Evolutionary conservation across 2,329 filamentous ascomycete species (phyloP), one percentile per base, ranked within the genome.

Genomic region (Exophiala sp.): DNA sequence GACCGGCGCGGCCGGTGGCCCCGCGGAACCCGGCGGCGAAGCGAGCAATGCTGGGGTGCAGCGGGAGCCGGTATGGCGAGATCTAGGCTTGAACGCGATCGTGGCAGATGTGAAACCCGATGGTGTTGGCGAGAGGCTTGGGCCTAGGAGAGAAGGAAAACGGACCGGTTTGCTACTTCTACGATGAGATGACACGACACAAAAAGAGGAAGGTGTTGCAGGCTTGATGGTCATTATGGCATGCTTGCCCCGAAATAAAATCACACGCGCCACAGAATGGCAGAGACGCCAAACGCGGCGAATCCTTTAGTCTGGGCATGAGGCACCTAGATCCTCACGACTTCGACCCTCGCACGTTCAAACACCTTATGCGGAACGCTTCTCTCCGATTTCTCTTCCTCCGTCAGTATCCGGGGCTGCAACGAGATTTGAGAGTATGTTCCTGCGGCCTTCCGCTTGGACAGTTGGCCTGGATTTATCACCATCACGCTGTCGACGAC

Each of bases 401-500:
- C 77, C 0, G 71, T 75, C 35, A 85, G 58, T 4, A 68, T 68
- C 11, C 83, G 80, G 1, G 86, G 82, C 56, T 86, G 78, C 5
- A 97, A 70, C 16, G 80, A 80, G 75, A 98, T 78, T 43, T 84
- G 82, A 1, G 88, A 87, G 66, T 85, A 97, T 0, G 89, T 95
- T 4, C 93, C 93, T 0, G 90, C 78, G 1, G 84, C 89, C 52
- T 82, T 83, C 49, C 86, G 81, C 70, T 95, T 96, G 13, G 88
- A 93, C 27, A 95, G 71, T 43, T 81, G 83, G 3, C 93, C 91
- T 0, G 93, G 91, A 66, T 98, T 98, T 63, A 98, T 85, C 10
- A 89, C 82, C 5, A 97, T 70, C 0, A 96, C 89, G 59, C 85
- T 88, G 63, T 96, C 88, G 9, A 97, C 83, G 35, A 96, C 88